Evolutionary conservation across 2,329 filamentous ascomycete species (phyloP), one percentile per base, ranked within the genome.

Genomic region (Metarhizium anisopliae): DNA sequence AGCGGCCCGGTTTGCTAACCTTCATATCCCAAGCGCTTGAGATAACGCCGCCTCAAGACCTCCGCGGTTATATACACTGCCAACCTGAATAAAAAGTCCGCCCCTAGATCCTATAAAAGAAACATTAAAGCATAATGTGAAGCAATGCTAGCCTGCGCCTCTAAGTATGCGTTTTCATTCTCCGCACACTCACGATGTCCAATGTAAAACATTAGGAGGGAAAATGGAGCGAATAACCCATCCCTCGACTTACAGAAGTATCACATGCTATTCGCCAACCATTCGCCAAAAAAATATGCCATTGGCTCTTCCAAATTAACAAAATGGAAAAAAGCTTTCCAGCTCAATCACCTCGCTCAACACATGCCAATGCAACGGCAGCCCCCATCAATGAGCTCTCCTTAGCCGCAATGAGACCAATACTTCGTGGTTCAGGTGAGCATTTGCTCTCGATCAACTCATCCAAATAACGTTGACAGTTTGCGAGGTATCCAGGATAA

Each of bases 381-480:
- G 88, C 88, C 3, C 88, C 88, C 47, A 87, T 79, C 54, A 92
- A 77, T 1, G 87, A 89, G 63, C 87, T 90, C 70, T 92, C 88
- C 55, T 83, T 77, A 13, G 87, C 86, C 51, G 84, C 79, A 52
- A 88, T 83, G 29, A 92, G 75, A 53, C 81, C 78, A 25, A 90
- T 80, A 45, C 71, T 59, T 63, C 63, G 65, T 50, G 62, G 75
- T 58, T 67, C 72, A 52, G 66, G 74, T 62, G 64, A 61, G n/a
- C 59, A 59, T 42, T 59, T 64, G 51, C 59, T 61, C 30, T 62
- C 60, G 63, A 83, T 77, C 8, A 92, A 72, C 43, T 76, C 72
- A 63, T 90, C 76, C 50, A 92, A 71, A 61, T 84, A 83, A 6
- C 66, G 66, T 67, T 92, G 87, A 63, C 84, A 85, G 47, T 73